These are phyloP conservation scores for Aspergillus leporis DNA, from an alignment of 495 filamentous ascomycete genomes.

Conservation along the genomic window DNA sequence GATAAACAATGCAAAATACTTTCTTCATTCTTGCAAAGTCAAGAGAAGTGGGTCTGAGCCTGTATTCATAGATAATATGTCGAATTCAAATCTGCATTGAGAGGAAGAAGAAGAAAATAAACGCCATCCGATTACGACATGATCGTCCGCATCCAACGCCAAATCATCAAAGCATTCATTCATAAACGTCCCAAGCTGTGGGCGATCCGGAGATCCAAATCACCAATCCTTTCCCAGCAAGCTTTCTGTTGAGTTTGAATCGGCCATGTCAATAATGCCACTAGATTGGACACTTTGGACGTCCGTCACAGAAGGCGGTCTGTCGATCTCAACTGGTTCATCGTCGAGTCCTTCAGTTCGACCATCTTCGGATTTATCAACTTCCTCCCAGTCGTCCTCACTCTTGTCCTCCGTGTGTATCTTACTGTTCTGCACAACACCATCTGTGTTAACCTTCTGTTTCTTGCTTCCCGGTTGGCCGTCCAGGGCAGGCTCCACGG, in stretches of 20 bases:
- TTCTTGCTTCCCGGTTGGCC: constrained; percentile 34
- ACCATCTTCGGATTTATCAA: constrained; percentile 29
- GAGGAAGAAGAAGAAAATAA: background rate
- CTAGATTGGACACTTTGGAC: constrained; percentile 36
- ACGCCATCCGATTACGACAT: background rate
- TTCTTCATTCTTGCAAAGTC: background rate
- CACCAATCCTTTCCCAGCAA: constrained; percentile 26
- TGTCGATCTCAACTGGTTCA: constrained; percentile 30
- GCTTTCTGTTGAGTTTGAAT: constrained; percentile 23
- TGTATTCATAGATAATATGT: background rate
- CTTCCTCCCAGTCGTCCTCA: constrained; percentile 43
- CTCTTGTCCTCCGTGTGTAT: constrained; percentile 20
- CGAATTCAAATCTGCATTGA: background rate
- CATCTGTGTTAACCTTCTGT: constrained; percentile 22
- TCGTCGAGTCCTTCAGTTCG: constrained; percentile 29
- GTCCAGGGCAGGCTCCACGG: constrained; percentile 23
- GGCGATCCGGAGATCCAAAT: background rate
- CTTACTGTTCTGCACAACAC: constrained; percentile 7
- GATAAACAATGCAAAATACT: background rate
- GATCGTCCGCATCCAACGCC: background rate
- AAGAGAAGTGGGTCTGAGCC: background rate
- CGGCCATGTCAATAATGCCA: constrained; percentile 26
- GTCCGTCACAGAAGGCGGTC: constrained; percentile 27
- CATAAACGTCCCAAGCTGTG: background rate
- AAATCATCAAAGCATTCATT: background rate